Base-by-base conservation (phyloP, 169 alveolate species). In the Eimeria falciformis region DNA sequence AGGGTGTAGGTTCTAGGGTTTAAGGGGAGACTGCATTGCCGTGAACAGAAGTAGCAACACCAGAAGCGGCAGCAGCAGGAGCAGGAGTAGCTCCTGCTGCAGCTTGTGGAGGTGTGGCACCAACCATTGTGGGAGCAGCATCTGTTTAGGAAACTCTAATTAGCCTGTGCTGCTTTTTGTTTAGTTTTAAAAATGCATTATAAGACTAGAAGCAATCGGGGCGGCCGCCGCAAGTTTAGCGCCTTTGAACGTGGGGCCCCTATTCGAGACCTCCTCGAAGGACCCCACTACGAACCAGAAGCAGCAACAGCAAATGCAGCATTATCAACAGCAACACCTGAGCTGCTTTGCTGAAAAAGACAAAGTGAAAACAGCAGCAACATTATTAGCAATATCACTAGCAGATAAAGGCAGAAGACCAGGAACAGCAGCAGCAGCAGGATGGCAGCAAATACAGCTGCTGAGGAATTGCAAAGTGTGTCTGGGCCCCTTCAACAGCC, bases 31-130 rank as follows among this genome's bases (percentile, higher is more conserved):
- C 58, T 9, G 21, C 58, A 6, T 5, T 29, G 9, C n/a, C 77
- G 11, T n/a, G 46, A 23, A 45, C 77, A 66, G 29, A 37, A 66
- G 43, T 45, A 66, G 77, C 77, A 66, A 3, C 77, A 66, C 17
- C 77, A 66, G 77, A 37, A 66, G 43, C 77, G 27, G 77, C 77
- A 66, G 40, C 77, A 66, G 11, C 77, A n/a, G n/a, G n/a, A n/a
- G n/a, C n/a, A n/a, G n/a, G n/a, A n/a, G n/a, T n/a, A n/a, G n/a
- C n/a, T n/a, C n/a, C n/a, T n/a, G n/a, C n/a, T n/a, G n/a, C n/a
- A n/a, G n/a, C n/a, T n/a, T n/a, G n/a, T n/a, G n/a, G n/a, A n/a
- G n/a, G n/a, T n/a, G n/a, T n/a, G n/a, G n/a, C n/a, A n/a, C n/a
- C n/a, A n/a, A n/a, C n/a, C n/a, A n/a, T n/a, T n/a, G n/a, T n/a